These are phyloP conservation scores for Orbilia oligospora DNA, from an alignment of 2,329 filamentous ascomycete genomes.

Conservation along the genomic window DNA sequence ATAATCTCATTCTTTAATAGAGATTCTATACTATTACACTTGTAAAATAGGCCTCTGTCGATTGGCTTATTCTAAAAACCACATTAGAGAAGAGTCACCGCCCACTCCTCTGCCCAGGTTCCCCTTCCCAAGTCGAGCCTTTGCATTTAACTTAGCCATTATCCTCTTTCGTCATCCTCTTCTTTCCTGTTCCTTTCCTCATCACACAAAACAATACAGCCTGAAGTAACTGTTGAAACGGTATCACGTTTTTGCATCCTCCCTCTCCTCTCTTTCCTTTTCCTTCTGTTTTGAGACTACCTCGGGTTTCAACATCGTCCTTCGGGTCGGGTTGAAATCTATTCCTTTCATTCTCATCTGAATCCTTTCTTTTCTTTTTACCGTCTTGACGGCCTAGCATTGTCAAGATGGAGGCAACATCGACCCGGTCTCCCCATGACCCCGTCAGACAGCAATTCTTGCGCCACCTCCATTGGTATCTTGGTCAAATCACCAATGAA, in stretches of 20 bases:
- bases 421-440: constrained; percentile 48
- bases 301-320: constrained; percentile 56
- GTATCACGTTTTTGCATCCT: constrained; percentile 47
- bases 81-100: constrained; percentile 45
- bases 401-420: constrained; percentile 56
- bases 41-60: constrained; percentile 35
- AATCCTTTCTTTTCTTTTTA: constrained; percentile 10
- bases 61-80: constrained; percentile 47
- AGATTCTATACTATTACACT: constrained; percentile 26
- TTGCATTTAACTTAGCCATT: constrained; percentile 60
- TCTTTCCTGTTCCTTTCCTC: constrained; percentile 41
- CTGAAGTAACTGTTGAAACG: constrained; percentile 56
- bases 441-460: constrained; percentile 56
- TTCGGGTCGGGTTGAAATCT: constrained; percentile 58
- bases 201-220: constrained; percentile 50
- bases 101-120: constrained; percentile 20
- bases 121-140: constrained; percentile 39
- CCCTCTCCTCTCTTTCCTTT: constrained; percentile 51
- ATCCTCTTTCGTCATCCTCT: constrained; percentile 57
- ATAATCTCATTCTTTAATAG: constrained; percentile 49
- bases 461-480: constrained; percentile 50
- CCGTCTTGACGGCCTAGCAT: constrained; percentile 55
- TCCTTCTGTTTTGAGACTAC: constrained; percentile 48
- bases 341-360: constrained; percentile 30
- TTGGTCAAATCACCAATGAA: constrained; percentile 56